Base-by-base conservation (phyloP, 1,139 yeast genomes). In the Pichia terricola region DNA sequence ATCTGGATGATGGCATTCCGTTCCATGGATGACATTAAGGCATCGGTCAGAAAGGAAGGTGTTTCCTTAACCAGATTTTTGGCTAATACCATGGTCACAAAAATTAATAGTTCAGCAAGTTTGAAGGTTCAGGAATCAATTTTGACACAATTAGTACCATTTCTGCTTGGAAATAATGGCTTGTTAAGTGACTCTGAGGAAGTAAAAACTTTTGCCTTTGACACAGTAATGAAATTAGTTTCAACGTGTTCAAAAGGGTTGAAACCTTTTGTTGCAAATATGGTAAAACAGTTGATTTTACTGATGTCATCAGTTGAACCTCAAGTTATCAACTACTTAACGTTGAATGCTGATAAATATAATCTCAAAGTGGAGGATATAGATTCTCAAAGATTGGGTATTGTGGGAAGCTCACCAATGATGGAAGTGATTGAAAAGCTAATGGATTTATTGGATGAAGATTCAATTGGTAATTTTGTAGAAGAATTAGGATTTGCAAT, bases 1-100 rank as follows among this genome's bases (percentile, higher is more conserved):
- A 77, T 91, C 33, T 89, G 96, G 97, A 70, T 73, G 5, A 80
- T 85, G 85, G 79, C 94, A 44, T 89, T 91, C 66, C 73, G 98
- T 57, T 77, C 78, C 0, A 77, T 89, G 75, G 98, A 91, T 64
- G 98, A 91, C 65, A 87, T 91, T 47, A 91, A 91, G 59, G 96
- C 87, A 41, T 85, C 94, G 64, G 97, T 91, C 4, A 72, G 97
- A 41, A 76, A 76, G 46, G 94, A 87, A 44, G 97, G 95, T 9
- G 64, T 72, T 42, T 75, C 72, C 39, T 67, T 91, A 33, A 79
- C 95, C 0, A 75, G 80, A 51, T 70, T 75, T 5, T 67, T 91
- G 36, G 79, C 95, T 0, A 73, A 79, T 11, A 69, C 77, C 3
- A 67, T 89, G 52, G 76, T 81, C 2, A 70, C 79, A 40, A 72